Evolutionary conservation across 768 basidiomycete species (phyloP), one percentile per base, ranked within the genome.

Genomic region (Cyathus striatus): DNA sequence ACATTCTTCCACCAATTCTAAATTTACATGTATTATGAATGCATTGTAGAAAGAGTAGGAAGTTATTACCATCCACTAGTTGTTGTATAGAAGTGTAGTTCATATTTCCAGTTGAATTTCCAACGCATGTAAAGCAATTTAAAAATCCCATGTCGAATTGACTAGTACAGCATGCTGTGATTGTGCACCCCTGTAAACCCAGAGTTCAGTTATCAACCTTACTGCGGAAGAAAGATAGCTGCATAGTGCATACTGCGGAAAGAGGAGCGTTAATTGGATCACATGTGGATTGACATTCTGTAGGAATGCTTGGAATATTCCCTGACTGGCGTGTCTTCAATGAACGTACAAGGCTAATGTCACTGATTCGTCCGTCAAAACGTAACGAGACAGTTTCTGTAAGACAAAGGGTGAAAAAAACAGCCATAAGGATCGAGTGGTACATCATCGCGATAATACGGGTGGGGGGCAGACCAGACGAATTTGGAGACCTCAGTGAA

Each of bases 51-150:
- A 6, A 34, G 17, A 16, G 33, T 16, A 33, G 9, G 22, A 37
- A 56, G 18, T 3, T 49, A 65, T 48, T 44, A 72, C 72, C 38
- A 45, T 73, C 64, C 23, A 75, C 48, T 22, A 52, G 40, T 1
- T 20, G 32, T 40, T 75, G 73, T 0, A 59, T 52, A 3, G 42
- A 17, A 3, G 58, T 48, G 20, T 55, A 72, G 37, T 63, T 59
- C 17, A 60, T 59, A 1, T 55, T 48, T 40, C 62, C 50, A 20
- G 49, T 43, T 1, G 60, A 59, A 2, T 42, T 23, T 9, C 61
- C 69, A 20, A 67, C 53, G 43, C 75, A 77, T 3, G 53, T 25
- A 47, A 73, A 54, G 46, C 75, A 77, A 36, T 64, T 54, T 54
- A 62, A 73, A 50, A 68, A 73, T 3, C 47, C 42, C 0, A 49